Evolutionary conservation across 352 stramenopile genomes (phyloP).

Genomic region (Pythium rishiriense): DNA sequence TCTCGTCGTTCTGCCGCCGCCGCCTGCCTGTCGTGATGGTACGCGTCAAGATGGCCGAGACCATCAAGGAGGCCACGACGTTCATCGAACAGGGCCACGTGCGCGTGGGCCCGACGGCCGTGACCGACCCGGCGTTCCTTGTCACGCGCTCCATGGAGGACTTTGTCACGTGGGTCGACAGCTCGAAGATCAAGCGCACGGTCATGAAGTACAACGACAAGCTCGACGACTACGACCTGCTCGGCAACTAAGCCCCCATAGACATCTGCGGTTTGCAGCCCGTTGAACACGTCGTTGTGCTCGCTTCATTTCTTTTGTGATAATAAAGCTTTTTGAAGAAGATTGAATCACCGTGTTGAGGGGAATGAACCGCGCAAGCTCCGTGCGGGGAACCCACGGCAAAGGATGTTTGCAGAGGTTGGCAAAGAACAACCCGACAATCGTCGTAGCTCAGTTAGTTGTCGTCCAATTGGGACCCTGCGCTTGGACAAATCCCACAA

Average conservation of each 20-base stretch:
- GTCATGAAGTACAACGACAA: slow-evolving; percentile 99
- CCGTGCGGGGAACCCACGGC: not conserved
- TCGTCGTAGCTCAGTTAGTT: too few relatives aligned
- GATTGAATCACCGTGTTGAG: not conserved
- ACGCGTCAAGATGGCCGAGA: slow-evolving; percentile 99
- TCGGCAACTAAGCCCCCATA: slow-evolving; percentile 84
- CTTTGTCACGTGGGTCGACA: slow-evolving; percentile 99
- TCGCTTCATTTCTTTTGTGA: slow-evolving; percentile 15
- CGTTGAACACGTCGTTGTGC: not conserved
- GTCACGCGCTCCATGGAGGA: slow-evolving; percentile 99
- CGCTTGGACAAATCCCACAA: too few relatives aligned
- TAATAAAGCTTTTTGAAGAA: slow-evolving; percentile 8
- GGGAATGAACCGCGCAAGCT: not conserved
- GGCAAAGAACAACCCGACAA: too few relatives aligned
- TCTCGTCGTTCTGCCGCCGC: slow-evolving; percentile 93
- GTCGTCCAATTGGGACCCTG: too few relatives aligned
- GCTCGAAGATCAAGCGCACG: slow-evolving; percentile 96
- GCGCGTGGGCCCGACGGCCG: slow-evolving; percentile 87
- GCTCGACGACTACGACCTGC: slow-evolving; percentile 99
- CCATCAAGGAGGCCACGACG: slow-evolving; percentile 96
- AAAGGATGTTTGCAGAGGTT: too few relatives aligned
- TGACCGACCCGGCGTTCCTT: slow-evolving; percentile 97
- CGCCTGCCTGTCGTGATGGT: slow-evolving; percentile 99
- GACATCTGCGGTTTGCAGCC: not conserved
- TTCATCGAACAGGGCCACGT: slow-evolving; percentile 99